Percentiles rank a stretch among this genome's conserved stretches.
phyloP scores from a whole-genome alignment of 805 yeast genomes.

The Kluyveromyces wickerhamii region DNA sequence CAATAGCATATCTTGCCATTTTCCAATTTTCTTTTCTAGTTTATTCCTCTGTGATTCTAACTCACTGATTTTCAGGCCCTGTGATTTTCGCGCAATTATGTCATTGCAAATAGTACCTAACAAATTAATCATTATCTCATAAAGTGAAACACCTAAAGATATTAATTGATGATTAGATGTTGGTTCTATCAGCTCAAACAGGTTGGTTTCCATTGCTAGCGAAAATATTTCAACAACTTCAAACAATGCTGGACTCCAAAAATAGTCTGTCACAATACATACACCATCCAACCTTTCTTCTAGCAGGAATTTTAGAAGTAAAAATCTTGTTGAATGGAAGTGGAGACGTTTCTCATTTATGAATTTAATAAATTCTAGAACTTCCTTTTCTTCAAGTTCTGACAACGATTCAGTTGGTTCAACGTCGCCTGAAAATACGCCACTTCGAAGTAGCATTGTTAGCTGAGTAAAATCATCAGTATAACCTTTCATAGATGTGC shows the following conservation, averaged over 20 bases:
- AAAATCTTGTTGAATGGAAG: constrained; percentile 33
- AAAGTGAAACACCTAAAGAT: constrained; percentile 30
- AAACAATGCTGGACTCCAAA: constrained; percentile 34
- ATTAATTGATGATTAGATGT: constrained; percentile 8
- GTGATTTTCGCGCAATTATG: constrained; percentile 23
- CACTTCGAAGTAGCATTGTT: constrained; percentile 27
- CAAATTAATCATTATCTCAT: constrained; percentile 40
- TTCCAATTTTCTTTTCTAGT: constrained; percentile 35
- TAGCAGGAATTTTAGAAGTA: constrained; percentile 23
- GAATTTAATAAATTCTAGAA: constrained; percentile 18
- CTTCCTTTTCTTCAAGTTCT: constrained; percentile 12
- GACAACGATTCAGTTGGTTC: constrained; percentile 10
- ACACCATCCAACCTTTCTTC: constrained; percentile 8
- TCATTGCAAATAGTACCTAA: constrained; percentile 31
- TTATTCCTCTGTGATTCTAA: constrained; percentile 36
- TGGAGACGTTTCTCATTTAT: constrained; percentile 28
- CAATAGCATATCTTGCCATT: constrained; percentile 40
- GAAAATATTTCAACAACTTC: constrained; percentile 28
- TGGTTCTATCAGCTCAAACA: constrained; percentile 15
- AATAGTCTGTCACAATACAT: constrained; percentile 29
- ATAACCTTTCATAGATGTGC: constrained; percentile 5
- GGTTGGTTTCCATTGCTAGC: constrained; percentile 23
- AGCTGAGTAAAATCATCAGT: constrained; percentile 20
- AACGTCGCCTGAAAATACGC: constrained; percentile 19
- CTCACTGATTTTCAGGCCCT: constrained; percentile 27